Base-by-base conservation (phyloP, 352 stramenopile genomes). In the Phytophthora rubi region DNA sequence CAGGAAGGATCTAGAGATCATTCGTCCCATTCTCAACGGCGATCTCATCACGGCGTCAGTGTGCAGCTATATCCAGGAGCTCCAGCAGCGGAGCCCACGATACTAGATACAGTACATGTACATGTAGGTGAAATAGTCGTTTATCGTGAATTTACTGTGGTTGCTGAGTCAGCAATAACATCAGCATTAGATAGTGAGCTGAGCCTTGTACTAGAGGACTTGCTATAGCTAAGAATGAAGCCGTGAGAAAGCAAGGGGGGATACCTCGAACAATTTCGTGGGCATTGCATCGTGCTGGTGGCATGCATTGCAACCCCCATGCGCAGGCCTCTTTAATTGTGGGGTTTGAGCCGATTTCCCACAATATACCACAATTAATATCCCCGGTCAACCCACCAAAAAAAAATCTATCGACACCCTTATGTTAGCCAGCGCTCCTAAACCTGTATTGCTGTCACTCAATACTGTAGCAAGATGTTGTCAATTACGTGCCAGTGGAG, bases 1-100 rank as follows among this genome's bases (percentile, higher is more conserved):
- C 26, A 44, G 45, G 30, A 26, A 70, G 26, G 65, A 76, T 28
- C 18, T 82, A 30, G 53, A 66, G 9, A 63, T 62, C 7, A 63
- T 75, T 42, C 71, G 74, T 16, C 68, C 77, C 1, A 68, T 77
- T 49, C 23, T 77, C 16, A 77, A 77, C 9, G 71, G 71, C 7
- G 71, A 77, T 23, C 47, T 77, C 4, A 71, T 77, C 53, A 75
- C 61, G 6, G 62, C 71, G 1, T 61, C 62, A 2, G 53, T 77
- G 28, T 77, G 71, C 28, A 28, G 47, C 12, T 71, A 77, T 51
- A 52, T 75, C 18, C 63, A 55, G 32, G 35, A 73, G 1, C 2
- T 63, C 15, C 56, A 71, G 21, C 58, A 72, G 32, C 18, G 33
- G 6, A 64, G 45, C 6, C 21, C 45, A 6, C 32, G 44, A 49